These are phyloP conservation scores for Volvariella volvacea DNA, from an alignment of 1,284 basidiomycete genomes.

Conservation along the genomic window DNA sequence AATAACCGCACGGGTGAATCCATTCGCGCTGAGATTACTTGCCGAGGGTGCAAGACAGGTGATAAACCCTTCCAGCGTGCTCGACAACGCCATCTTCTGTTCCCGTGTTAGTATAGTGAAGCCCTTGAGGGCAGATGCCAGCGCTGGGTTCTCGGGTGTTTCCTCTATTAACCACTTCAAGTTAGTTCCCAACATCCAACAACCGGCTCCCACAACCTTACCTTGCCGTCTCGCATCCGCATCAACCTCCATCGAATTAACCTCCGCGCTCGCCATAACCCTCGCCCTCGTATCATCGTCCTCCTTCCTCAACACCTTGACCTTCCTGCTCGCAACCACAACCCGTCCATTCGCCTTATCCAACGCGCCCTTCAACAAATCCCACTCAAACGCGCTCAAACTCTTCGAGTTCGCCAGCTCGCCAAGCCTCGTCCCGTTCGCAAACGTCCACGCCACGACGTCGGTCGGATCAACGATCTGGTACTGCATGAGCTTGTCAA, in stretches of 20 bases:
- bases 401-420: constrained; percentile 17
- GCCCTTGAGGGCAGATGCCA: constrained; percentile 66
- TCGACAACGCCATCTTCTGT: constrained; percentile 63
- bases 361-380: constrained; percentile 71
- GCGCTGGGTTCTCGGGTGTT: constrained; percentile 53
- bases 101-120: constrained; percentile 65
- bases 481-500: constrained; percentile 98
- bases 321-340: constrained; percentile 64
- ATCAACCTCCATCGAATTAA: constrained; percentile 63
- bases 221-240: constrained; percentile 49
- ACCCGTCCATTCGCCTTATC: constrained; percentile 89
- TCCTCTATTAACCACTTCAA: constrained; percentile 30
- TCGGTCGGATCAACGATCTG: constrained; percentile 94
- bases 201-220: constrained; percentile 16
- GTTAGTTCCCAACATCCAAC: constrained; percentile 6
- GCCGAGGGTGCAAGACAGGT: constrained; percentile 43
- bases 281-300: constrained; percentile 80
- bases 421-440: constrained; percentile 32
- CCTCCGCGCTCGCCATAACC: constrained; percentile 53
- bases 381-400: constrained; percentile 72
- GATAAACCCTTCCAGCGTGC: constrained; percentile 68
- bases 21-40: constrained; percentile 34
- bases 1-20: constrained; percentile 41
- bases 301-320: constrained; percentile 72
- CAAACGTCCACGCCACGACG: constrained; percentile 84